A percentile compares a stretch with the other conserved stretches of the same genome.
Evolutionary conservation across 768 basidiomycete species (phyloP).

Genomic region (Hypholoma sublateritium): DNA sequence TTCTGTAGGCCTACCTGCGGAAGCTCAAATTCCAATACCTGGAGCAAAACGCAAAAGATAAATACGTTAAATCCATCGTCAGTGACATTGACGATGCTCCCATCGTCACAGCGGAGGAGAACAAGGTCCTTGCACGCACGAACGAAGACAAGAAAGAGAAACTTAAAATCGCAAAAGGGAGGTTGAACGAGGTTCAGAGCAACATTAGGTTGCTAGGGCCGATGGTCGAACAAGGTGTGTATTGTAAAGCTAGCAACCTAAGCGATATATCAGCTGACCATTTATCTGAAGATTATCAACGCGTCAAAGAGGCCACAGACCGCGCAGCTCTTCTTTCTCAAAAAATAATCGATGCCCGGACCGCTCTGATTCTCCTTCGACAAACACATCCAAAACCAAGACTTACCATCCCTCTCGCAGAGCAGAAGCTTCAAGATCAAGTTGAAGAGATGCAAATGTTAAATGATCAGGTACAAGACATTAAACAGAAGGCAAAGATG

Average conservation of each 20-base stretch:
- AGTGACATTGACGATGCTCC: slow-evolving; percentile 84
- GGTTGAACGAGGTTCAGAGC: slow-evolving; percentile 57
- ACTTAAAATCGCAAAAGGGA: slow-evolving; percentile 64
- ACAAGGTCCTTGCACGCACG: slow-evolving; percentile 55
- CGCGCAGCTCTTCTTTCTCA: slow-evolving; percentile 64
- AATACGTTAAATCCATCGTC: slow-evolving; percentile 76
- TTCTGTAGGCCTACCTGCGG: slow-evolving; percentile 55
- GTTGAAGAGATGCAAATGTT: slow-evolving; percentile 79
- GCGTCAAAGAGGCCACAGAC: slow-evolving; percentile 49
- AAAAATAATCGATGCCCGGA: slow-evolving; percentile 73
- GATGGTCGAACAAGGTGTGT: slow-evolving; percentile 63
- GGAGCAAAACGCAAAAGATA: slow-evolving; percentile 88
- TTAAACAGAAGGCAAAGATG: slow-evolving; percentile 48
- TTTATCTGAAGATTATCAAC: slow-evolving; percentile 51
- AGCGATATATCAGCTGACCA: not conserved
- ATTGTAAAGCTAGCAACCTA: not conserved
- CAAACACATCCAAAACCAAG: slow-evolving; percentile 59
- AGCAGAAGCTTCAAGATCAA: slow-evolving; percentile 71
- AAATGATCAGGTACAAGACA: slow-evolving; percentile 59
- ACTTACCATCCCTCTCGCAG: slow-evolving; percentile 74
- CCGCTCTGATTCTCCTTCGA: slow-evolving; percentile 76
- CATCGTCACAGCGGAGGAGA: slow-evolving; percentile 73
- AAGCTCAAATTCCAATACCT: slow-evolving; percentile 89
- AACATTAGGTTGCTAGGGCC: slow-evolving; percentile 44
- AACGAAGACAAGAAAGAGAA: slow-evolving; percentile 74